Evolutionary conservation across 768 basidiomycete species (phyloP).

Genomic region (Amanita jacksonii): DNA sequence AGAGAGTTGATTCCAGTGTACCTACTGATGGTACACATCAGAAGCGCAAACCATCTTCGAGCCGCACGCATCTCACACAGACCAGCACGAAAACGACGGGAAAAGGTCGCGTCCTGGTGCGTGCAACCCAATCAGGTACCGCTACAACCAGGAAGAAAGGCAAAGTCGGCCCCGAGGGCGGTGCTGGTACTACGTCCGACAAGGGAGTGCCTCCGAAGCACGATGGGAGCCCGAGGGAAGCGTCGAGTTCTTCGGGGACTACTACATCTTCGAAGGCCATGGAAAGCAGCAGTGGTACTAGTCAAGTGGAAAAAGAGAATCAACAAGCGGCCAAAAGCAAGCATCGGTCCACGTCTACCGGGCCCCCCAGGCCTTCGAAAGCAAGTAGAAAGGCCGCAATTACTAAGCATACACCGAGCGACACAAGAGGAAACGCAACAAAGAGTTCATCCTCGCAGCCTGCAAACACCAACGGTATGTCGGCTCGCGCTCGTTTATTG

Average conservation of each 20-base stretch:
- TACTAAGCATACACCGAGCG: neutral
- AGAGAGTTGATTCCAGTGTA: conserved; percentile 7
- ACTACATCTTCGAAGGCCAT: conserved; percentile 2
- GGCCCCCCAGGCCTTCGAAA: neutral
- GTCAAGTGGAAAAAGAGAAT: conserved; percentile 1
- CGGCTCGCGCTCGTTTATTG: conserved; percentile 15
- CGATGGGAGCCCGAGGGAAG: neutral
- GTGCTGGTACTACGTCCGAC: neutral
- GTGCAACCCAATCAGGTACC: conserved; percentile 19
- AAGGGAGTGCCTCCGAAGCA: neutral
- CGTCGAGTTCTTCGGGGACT: neutral
- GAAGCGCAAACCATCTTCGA: neutral
- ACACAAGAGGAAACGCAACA: neutral
- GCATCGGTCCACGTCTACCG: neutral
- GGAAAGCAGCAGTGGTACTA: neutral
- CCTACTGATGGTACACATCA: neutral
- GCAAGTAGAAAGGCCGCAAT: neutral
- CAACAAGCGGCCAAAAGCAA: neutral
- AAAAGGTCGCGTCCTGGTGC: conserved; percentile 20
- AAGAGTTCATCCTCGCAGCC: neutral
- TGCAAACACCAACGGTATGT: neutral
- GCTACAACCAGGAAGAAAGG: conserved; percentile 23
- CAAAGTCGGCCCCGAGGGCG: conserved; percentile 27
- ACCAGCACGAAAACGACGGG: conserved; percentile 9
- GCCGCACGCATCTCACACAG: neutral